Evolutionary conservation across 176 grass and related monocot genomes (phyloP).

Genomic region (Carex littledalei): DNA sequence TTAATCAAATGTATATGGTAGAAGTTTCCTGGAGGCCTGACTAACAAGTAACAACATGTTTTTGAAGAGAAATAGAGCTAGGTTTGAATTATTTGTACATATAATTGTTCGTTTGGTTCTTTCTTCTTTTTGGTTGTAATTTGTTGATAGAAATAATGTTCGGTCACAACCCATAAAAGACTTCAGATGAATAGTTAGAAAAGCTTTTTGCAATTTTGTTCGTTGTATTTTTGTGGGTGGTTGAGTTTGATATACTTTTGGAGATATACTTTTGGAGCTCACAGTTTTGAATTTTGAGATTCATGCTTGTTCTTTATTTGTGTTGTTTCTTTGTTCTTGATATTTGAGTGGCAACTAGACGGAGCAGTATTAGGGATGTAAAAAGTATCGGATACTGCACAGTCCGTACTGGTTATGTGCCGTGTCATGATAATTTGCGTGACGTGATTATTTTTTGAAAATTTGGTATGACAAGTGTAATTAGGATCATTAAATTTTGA

Average conservation of each 20-base stretch:
- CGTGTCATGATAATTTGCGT: too few species aligned
- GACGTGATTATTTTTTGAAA: too few species aligned
- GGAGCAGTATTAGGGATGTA: too few species aligned
- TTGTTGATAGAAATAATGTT: slow-evolving; percentile 15
- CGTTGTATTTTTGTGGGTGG: neutral
- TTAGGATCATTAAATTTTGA: too few species aligned
- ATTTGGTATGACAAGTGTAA: too few species aligned
- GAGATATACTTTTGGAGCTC: neutral
- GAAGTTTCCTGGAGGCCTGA: slow-evolving; percentile 14
- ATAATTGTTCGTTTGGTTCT: slow-evolving; percentile 12
- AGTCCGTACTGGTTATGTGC: too few species aligned
- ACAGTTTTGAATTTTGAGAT: neutral
- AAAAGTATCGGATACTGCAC: too few species aligned
- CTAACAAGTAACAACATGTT: slow-evolving; percentile 17
- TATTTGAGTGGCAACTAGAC: neutral
- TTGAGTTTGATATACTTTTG: neutral
- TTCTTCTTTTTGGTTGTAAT: slow-evolving; percentile 5
- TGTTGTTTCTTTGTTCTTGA: neutral
- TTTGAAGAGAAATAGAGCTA: slow-evolving; percentile 17
- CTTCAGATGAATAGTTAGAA: slow-evolving; percentile 7
- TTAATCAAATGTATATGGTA: slow-evolving; percentile 28
- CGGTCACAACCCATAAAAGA: neutral
- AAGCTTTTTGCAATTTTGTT: neutral
- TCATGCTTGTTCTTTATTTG: neutral
- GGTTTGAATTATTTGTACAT: slow-evolving; percentile 26